These are phyloP conservation scores for Clavispora vitiphila DNA, from an alignment of 805 yeast species.

Conservation along the genomic window DNA sequence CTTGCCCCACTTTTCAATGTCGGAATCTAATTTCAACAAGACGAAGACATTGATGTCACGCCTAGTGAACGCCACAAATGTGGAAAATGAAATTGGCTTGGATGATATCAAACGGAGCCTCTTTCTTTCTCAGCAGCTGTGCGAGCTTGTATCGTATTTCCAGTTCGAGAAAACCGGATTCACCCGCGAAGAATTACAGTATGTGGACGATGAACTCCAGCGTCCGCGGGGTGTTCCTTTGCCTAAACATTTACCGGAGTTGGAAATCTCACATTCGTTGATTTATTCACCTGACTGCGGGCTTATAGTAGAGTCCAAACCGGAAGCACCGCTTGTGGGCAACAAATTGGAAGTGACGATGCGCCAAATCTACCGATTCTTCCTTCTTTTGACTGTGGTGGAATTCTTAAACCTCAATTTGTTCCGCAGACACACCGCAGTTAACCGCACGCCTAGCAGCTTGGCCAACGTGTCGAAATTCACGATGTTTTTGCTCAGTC, in stretches of 20 bases:
- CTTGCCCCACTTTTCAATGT: slow-evolving; percentile 51
- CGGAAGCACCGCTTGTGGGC: slow-evolving; percentile 38
- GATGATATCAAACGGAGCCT: slow-evolving; percentile 33
- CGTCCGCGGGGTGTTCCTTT: slow-evolving; percentile 80
- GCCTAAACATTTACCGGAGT: slow-evolving; percentile 45
- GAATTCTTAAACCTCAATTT: slow-evolving; percentile 48
- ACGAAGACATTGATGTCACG: slow-evolving; percentile 42
- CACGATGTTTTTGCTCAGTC: slow-evolving; percentile 55
- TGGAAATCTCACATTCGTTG: slow-evolving; percentile 52
- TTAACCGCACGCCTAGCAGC: slow-evolving; percentile 73
- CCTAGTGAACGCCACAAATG: slow-evolving; percentile 39
- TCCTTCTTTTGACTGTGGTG: slow-evolving; percentile 43
- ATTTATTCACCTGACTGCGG: slow-evolving; percentile 92
- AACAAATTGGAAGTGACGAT: slow-evolving; percentile 48
- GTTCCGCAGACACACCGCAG: slow-evolving; percentile 64
- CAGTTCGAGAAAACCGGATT: slow-evolving; percentile 63
- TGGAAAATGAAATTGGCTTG: slow-evolving; percentile 35
- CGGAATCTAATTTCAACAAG: slow-evolving; percentile 37
- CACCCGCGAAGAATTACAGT: slow-evolving; percentile 46
- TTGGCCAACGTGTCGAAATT: slow-evolving; percentile 58
- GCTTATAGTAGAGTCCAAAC: slow-evolving; percentile 33
- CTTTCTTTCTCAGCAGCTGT: slow-evolving; percentile 34
- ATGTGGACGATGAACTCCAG: slow-evolving; percentile 66
- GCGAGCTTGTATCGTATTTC: slow-evolving; percentile 69
- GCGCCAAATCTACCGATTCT: slow-evolving; percentile 33